phyloP scores from a whole-genome alignment of 2,329 filamentous ascomycete genomes.

The Colletotrichum liaoningense region DNA sequence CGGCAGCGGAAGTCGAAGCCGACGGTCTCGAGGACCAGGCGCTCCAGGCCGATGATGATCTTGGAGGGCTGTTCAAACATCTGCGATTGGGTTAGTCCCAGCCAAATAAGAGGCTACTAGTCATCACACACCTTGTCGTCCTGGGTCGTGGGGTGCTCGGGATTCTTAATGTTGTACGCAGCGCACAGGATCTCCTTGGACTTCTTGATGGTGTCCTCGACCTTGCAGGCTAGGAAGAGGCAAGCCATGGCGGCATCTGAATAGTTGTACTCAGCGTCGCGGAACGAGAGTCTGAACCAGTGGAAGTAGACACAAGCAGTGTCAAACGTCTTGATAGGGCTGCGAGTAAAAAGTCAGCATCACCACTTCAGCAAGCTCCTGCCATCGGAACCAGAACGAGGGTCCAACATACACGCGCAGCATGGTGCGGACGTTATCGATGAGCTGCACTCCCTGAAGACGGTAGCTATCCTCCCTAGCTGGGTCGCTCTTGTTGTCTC shows the following conservation, averaged over 20 bases:
- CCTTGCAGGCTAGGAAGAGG: conserved; percentile 94
- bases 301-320: conserved; percentile 95
- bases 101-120: neutral
- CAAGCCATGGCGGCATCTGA: conserved; percentile 89
- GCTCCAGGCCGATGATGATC: conserved; percentile 88
- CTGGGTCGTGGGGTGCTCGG: conserved; percentile 74
- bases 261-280: conserved; percentile 87
- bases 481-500: conserved; percentile 76
- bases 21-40: conserved; percentile 91
- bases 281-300: conserved; percentile 87
- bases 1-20: conserved; percentile 94
- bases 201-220: conserved; percentile 98
- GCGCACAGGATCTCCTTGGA: conserved; percentile 92
- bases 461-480: conserved; percentile 84
- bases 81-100: conserved; percentile 53
- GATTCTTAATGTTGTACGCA: conserved; percentile 84
- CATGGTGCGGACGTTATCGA: conserved; percentile 83
- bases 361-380: neutral
- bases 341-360: conserved; percentile 47
- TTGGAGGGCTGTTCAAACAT: conserved; percentile 84
- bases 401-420: conserved; percentile 77
- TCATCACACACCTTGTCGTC: conserved; percentile 78
- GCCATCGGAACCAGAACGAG: neutral
- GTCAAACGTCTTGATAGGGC: conserved; percentile 90
- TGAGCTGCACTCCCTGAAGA: conserved; percentile 87